These are phyloP conservation scores for Mycena pura DNA, from an alignment of 768 basidiomycete genomes.

Conservation along the genomic window DNA sequence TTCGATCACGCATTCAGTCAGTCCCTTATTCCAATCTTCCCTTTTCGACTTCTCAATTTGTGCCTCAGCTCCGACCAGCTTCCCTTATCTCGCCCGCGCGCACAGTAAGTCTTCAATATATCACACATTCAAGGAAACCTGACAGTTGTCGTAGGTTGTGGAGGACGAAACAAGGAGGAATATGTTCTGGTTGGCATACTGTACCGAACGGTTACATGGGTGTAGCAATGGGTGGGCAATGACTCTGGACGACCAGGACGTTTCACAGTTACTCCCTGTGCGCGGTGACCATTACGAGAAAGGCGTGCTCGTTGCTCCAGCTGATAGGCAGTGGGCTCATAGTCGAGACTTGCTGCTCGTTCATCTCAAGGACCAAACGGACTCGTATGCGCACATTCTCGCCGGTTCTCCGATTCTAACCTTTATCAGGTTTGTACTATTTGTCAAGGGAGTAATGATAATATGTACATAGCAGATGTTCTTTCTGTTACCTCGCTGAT, in stretches of 20 bases:
- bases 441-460: conserved; percentile 71
- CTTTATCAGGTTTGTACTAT: conserved; percentile 76
- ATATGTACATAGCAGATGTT: conserved; percentile 52
- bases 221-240: conserved; percentile 76
- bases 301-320: conserved; percentile 61
- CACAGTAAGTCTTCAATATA: conserved; percentile 40
- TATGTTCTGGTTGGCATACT: conserved; percentile 76
- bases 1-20: conserved; percentile 63
- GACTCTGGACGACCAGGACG: conserved; percentile 74
- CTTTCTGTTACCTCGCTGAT: neutral
- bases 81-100: conserved; percentile 50
- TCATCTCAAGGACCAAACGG: conserved; percentile 68
- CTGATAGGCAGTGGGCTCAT: conserved; percentile 73
- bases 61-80: conserved; percentile 57
- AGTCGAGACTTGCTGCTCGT: conserved; percentile 62
- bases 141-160: conserved; percentile 30
- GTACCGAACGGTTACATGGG: conserved; percentile 70
- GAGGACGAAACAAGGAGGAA: conserved; percentile 79
- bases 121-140: neutral
- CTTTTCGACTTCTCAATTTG: too few relatives aligned
- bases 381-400: too few relatives aligned
- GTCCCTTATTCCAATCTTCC: conserved; percentile 59
- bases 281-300: conserved; percentile 64
- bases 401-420: too few relatives aligned
- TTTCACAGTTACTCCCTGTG: conserved; percentile 73